phyloP scores from a whole-genome alignment of 371 early-diverging fungal species.

The Circinella umbellata region DNA sequence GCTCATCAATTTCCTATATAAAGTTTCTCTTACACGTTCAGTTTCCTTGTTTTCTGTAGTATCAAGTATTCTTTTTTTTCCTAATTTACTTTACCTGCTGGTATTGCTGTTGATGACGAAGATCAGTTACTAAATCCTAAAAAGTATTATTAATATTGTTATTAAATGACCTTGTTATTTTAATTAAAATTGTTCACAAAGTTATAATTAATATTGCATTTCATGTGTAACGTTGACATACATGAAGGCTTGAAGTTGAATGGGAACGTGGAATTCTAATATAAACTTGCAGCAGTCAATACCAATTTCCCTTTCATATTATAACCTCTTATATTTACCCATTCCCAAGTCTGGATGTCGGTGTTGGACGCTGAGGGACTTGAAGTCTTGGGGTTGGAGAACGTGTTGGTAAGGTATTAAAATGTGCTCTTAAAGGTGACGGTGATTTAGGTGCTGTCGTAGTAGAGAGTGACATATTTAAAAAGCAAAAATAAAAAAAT shows the following conservation, averaged over 20 bases:
- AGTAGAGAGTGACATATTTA: neutral
- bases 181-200: conserved; percentile 9
- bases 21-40: too few species aligned
- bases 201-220: neutral
- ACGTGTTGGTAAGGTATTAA: conserved; percentile 1
- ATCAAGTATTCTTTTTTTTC: too few species aligned
- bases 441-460: neutral
- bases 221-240: conserved; percentile 1
- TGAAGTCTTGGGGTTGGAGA: neutral
- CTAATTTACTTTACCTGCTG: neutral
- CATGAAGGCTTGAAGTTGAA: conserved; percentile 14
- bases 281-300: neutral
- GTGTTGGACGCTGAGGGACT: neutral
- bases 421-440: neutral
- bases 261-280: conserved; percentile 14
- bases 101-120: conserved; percentile 4
- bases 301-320: too few species aligned
- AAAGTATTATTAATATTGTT: too few species aligned
- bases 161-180: neutral
- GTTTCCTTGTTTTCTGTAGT: neutral
- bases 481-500: neutral
- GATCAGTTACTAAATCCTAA: conserved; percentile 16
- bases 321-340: too few species aligned
- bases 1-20: neutral
- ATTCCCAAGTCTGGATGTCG: neutral